phyloP scores from a whole-genome alignment of 495 filamentous ascomycete species.

The Penicillium samsonianum region DNA sequence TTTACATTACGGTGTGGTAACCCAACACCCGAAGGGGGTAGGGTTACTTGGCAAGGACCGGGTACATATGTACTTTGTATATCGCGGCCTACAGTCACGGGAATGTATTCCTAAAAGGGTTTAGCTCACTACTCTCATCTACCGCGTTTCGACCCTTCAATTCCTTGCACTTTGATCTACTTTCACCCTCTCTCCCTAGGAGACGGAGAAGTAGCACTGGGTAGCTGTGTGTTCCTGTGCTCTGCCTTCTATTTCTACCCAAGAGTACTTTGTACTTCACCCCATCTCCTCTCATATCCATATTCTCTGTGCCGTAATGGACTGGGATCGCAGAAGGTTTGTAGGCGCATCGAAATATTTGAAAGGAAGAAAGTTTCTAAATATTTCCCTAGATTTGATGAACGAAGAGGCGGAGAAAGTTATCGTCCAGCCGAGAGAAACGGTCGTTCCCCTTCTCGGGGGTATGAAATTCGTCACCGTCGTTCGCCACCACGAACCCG shows the following conservation, averaged over 20 bases:
- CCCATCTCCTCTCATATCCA: background rate
- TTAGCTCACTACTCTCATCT: conserved; percentile 6
- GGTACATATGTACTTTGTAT: background rate
- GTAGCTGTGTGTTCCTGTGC: background rate
- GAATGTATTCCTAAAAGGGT: conserved; percentile 1
- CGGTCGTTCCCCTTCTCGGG: conserved; percentile 40
- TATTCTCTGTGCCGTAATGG: conserved; percentile 34
- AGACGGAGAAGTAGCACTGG: conserved; percentile 1
- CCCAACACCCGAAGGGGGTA: too few species aligned
- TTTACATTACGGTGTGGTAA: too few species aligned
- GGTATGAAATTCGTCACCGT: conserved; percentile 40
- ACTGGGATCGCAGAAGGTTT: conserved; percentile 55
- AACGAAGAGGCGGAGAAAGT: conserved; percentile 55
- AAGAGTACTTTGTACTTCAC: background rate
- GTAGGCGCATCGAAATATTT: background rate
- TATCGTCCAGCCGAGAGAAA: conserved; percentile 51
- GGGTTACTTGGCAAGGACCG: too few species aligned
- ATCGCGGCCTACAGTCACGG: background rate
- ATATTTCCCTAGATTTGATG: conserved; percentile 46
- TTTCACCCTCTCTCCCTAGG: background rate
- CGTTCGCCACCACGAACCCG: conserved; percentile 44
- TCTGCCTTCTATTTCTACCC: background rate
- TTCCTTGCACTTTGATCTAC: background rate
- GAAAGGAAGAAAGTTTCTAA: conserved; percentile 11
- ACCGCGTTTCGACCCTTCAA: background rate